Evolutionary conservation across 495 filamentous ascomycete genomes (phyloP).

Genomic region (Xanthoparmelia taractica): DNA sequence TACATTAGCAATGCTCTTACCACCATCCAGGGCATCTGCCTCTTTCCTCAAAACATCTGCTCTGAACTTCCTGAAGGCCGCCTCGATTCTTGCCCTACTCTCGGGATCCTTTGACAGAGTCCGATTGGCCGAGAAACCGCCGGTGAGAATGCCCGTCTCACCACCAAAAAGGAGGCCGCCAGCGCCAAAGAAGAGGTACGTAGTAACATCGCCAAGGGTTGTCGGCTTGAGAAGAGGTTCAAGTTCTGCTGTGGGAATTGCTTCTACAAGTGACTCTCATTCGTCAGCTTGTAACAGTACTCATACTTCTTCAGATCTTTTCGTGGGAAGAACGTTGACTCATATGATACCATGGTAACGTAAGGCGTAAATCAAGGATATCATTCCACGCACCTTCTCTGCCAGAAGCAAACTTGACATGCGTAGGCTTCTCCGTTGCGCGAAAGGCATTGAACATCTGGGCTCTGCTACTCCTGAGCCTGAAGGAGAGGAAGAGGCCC

Average conservation of each 20-base stretch:
- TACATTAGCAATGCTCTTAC: conserved; percentile 11
- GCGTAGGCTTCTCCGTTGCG: conserved; percentile 49
- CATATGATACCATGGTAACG: too few relatives aligned
- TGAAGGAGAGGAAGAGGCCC: conserved; percentile 49
- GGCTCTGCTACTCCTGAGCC: conserved; percentile 46
- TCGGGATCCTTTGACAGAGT: conserved; percentile 49
- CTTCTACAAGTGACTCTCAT: conserved; percentile 34
- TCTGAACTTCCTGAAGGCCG: conserved; percentile 54
- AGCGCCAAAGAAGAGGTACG: conserved; percentile 53
- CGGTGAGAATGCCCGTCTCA: conserved; percentile 52
- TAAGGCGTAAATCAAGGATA: neutral
- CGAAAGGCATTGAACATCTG: conserved; percentile 54
- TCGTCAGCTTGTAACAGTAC: neutral
- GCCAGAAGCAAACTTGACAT: conserved; percentile 55
- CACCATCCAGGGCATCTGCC: conserved; percentile 47
- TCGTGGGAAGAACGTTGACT: too few relatives aligned
- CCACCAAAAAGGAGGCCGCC: conserved; percentile 59
- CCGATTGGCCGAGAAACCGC: conserved; percentile 43
- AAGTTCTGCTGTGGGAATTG: conserved; percentile 55
- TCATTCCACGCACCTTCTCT: conserved; percentile 39
- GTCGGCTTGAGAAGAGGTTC: conserved; percentile 50
- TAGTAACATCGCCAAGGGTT: conserved; percentile 50
- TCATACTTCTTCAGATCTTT: too few relatives aligned
- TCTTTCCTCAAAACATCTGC: conserved; percentile 54
- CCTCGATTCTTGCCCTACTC: conserved; percentile 49